A percentile compares a stretch with the other conserved stretches of the same genome.
Evolutionary conservation across 2,329 filamentous ascomycete species (phyloP).

Genomic region (Hypoxylon sp.): DNA sequence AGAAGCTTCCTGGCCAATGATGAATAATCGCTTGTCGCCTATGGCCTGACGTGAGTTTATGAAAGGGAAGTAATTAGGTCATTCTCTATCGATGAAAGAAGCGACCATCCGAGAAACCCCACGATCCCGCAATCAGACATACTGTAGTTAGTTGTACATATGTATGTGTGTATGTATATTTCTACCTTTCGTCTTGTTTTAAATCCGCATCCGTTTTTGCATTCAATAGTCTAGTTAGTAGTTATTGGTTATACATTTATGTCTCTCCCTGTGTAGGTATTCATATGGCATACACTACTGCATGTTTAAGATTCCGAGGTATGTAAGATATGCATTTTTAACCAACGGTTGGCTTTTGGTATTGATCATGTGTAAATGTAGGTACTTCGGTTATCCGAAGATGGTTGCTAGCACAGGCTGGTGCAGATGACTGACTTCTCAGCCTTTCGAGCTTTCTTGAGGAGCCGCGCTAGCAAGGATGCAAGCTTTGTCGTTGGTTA

Average conservation of each 20-base stretch:
- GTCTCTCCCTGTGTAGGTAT: constrained; percentile 1
- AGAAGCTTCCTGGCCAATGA: constrained; percentile 33
- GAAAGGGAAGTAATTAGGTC: constrained; percentile 20
- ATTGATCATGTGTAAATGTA: constrained; percentile 30
- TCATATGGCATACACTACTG: not conserved
- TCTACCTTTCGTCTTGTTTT: constrained; percentile 1
- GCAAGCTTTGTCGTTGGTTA: constrained; percentile 13
- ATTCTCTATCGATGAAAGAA: constrained; percentile 19
- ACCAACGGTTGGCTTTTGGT: constrained; percentile 1
- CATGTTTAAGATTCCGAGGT: not conserved
- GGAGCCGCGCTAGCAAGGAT: constrained; percentile 46
- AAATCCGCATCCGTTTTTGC: constrained; percentile 28
- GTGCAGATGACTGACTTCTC: constrained; percentile 31
- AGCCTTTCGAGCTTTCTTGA: constrained; percentile 42
- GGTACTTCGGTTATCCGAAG: constrained; percentile 22
- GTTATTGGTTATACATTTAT: constrained; percentile 3
- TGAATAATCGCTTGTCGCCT: constrained; percentile 18
- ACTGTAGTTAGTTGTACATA: too few species aligned
- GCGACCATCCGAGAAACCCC: constrained; percentile 29
- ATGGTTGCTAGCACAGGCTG: constrained; percentile 24
- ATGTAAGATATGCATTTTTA: not conserved
- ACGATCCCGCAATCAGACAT: constrained; percentile 39
- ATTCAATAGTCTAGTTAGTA: not conserved
- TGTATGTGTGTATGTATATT: too few species aligned
- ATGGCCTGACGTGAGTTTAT: constrained; percentile 19